phyloP scores from a whole-genome alignment of 2,329 filamentous ascomycete genomes.

The Sarocladium strictum region DNA sequence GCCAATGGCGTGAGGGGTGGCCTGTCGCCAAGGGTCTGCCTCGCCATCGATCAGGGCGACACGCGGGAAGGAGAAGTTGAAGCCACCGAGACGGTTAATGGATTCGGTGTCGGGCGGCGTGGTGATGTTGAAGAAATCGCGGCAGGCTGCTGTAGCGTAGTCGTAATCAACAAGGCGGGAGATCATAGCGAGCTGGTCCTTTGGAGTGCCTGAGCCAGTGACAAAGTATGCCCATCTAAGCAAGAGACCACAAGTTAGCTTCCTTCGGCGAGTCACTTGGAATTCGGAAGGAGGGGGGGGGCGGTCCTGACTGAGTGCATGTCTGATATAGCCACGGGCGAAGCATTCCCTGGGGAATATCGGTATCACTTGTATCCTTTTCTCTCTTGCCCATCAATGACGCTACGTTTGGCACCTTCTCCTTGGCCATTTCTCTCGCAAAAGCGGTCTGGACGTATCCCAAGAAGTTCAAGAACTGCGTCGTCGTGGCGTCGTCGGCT shows the following conservation, averaged over 20 bases:
- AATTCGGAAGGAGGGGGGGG: no score
- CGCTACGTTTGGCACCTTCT: conserved; percentile 5
- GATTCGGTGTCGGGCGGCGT: conserved; percentile 53
- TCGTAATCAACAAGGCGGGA: conserved; percentile 64
- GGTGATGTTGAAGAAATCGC: conserved; percentile 63
- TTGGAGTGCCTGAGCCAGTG: conserved; percentile 64
- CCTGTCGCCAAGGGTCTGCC: conserved; percentile 73
- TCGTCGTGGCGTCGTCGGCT: conserved; percentile 31
- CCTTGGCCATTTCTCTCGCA: conserved; percentile 15
- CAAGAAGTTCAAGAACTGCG: conserved; percentile 46
- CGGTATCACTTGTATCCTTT: not conserved
- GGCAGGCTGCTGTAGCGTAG: conserved; percentile 58
- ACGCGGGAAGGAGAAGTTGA: conserved; percentile 65
- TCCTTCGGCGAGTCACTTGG: no score
- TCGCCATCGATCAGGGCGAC: conserved; percentile 73
- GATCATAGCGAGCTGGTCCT: conserved; percentile 58
- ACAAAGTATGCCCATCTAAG: conserved; percentile 75
- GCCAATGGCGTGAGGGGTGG: conserved; percentile 62
- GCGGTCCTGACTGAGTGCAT: conserved; percentile 13
- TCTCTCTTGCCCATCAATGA: conserved; percentile 7
- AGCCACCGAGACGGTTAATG: conserved; percentile 74
- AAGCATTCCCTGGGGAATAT: conserved; percentile 16
- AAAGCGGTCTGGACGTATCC: conserved; percentile 34
- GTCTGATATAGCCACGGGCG: conserved; percentile 14
- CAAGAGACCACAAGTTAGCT: no score